These are phyloP conservation scores for Gastrolobium bilobum DNA, from an alignment of 306 rosid genomes.

Conservation along the genomic window DNA sequence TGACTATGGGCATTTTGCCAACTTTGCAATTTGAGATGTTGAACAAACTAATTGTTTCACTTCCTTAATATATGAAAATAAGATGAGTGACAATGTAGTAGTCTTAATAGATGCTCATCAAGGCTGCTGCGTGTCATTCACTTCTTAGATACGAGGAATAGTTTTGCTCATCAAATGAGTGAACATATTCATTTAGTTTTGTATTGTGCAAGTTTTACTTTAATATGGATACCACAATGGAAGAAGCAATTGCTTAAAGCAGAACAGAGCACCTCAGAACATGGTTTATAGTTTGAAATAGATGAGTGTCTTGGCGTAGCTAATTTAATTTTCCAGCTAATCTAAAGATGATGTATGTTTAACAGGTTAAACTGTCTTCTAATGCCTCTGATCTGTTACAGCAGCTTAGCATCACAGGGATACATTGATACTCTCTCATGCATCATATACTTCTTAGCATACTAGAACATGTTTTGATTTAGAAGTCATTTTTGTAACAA, in stretches of 20 bases:
- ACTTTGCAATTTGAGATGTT: neutral
- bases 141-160: neutral
- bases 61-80: neutral
- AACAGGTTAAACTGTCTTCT: conserved; percentile 3
- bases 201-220: neutral
- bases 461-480: neutral
- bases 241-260: conserved; percentile 26
- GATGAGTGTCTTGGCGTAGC: conserved; percentile 1
- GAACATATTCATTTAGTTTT: neutral
- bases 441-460: neutral
- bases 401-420: conserved; percentile 12
- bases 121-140: neutral
- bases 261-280: neutral
- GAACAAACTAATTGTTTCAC: neutral
- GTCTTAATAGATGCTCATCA: neutral
- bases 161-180: neutral
- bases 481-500: neutral
- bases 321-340: neutral
- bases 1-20: neutral
- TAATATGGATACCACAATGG: neutral
- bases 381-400: conserved; percentile 15
- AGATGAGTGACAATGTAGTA: neutral
- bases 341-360: conserved; percentile 10
- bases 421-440: neutral
- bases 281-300: conserved; percentile 24